phyloP scores from a whole-genome alignment of 2,329 filamentous ascomycete species.

The Fusarium hainanense region DNA sequence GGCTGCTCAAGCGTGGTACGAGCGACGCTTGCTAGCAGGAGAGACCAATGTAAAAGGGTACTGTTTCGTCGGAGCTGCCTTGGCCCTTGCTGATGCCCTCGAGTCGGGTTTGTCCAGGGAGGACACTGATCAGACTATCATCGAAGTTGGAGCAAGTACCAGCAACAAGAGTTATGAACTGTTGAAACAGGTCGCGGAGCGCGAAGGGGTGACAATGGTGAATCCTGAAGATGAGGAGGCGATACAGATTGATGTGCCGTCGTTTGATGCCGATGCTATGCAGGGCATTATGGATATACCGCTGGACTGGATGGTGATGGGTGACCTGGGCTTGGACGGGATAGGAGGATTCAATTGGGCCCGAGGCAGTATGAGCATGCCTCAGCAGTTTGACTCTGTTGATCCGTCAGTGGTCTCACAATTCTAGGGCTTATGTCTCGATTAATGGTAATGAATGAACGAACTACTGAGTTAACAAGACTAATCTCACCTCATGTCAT shows the following conservation, averaged over 20 bases:
- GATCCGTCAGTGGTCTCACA: constrained; percentile 34
- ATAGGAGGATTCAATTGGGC: constrained; percentile 38
- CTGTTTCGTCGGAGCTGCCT: constrained; percentile 49
- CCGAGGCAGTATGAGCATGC: constrained; percentile 8
- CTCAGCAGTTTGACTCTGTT: constrained; percentile 30
- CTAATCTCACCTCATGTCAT: constrained; percentile 6
- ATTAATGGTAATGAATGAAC: neutral
- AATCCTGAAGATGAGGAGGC: constrained; percentile 22
- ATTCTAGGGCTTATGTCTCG: constrained; percentile 2
- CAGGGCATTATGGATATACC: constrained; percentile 43
- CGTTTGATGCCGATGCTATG: constrained; percentile 28
- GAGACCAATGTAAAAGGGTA: constrained; percentile 59
- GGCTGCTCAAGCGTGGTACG: constrained; percentile 47
- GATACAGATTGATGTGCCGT: constrained; percentile 1
- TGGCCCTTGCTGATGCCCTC: constrained; percentile 52
- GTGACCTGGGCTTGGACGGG: constrained; percentile 39
- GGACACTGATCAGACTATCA: constrained; percentile 49
- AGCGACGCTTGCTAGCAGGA: constrained; percentile 53
- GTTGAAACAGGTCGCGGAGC: constrained; percentile 50
- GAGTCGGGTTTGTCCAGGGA: constrained; percentile 45
- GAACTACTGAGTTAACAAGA: neutral
- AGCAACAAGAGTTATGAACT: constrained; percentile 47
- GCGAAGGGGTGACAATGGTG: constrained; percentile 30
- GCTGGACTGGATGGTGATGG: constrained; percentile 42
- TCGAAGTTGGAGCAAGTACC: constrained; percentile 40